Evolutionary conservation across 441 rosid species (phyloP).

Genomic region (Pelargonium australe): DNA sequence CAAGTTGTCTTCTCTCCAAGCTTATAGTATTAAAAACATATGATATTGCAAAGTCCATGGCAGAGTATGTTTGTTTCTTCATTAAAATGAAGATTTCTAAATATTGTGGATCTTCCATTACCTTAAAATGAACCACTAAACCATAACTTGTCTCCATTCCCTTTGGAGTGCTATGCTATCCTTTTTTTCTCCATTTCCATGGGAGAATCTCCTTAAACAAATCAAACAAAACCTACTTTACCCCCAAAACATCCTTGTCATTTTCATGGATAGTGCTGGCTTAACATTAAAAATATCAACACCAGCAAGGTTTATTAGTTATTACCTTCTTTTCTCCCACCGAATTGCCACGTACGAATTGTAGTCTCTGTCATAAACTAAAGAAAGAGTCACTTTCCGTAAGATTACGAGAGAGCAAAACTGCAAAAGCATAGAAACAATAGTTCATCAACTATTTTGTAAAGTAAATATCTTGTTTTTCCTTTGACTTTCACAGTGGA

Average conservation of each 20-base stretch:
- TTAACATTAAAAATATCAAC: too few relatives aligned
- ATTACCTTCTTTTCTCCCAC: background rate
- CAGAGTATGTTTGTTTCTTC: too few relatives aligned
- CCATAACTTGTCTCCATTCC: background rate
- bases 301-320: too few relatives aligned
- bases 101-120: background rate
- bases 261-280: too few relatives aligned
- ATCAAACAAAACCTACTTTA: background rate
- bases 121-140: background rate
- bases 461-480: background rate
- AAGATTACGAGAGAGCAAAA: background rate
- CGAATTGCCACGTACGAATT: background rate
- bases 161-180: background rate
- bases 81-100: background rate
- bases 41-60: too few relatives aligned
- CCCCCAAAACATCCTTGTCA: too few relatives aligned
- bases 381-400: background rate
- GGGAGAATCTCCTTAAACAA: slow-evolving; percentile 1
- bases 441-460: too few relatives aligned
- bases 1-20: background rate
- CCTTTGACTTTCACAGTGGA: background rate
- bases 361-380: background rate
- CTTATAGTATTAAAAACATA: background rate
- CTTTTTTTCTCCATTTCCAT: background rate
- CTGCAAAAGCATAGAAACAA: background rate